Base-by-base conservation (phyloP, 1,139 yeast genomes). In the Geotrichum carabidarum region DNA sequence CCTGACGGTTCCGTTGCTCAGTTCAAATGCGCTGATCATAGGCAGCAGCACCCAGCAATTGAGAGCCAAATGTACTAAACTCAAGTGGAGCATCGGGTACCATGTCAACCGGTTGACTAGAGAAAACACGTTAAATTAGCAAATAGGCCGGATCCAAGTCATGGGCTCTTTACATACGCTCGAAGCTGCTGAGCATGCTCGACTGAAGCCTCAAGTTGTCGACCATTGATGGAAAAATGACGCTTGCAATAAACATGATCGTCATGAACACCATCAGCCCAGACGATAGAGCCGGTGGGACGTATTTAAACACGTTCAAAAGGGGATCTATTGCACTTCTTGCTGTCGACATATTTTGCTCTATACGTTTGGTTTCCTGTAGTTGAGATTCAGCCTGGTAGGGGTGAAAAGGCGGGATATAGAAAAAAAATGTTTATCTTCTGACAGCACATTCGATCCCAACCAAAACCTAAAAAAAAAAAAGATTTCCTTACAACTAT, bases 1-100 rank as follows among this genome's bases (percentile, higher is more conserved):
- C 67, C 87, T 81, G 1, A 91, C 84, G 0, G 98, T 90, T 8
- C 98, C 98, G 63, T 88, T 86, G 31, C 73, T 69, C 52, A 76
- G 74, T 72, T 91, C 98, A 69, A 84, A 90, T 53, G 62, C 59
- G 18, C 78, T 74, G 32, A 86, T 73, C 66, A 90, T 71, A 5
- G 90, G 89, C 0, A 82, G 71, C 48, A 89, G 67, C 0, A 85
- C 79, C 46, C 81, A 58, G n/a, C 80, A 61, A 66, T 89, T 89
- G 63, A 86, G 70, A 3, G 79, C 56, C 71, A 91, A 73, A 68
- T 89, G 96, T 54, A 83, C 58, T 31, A 81, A 60, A 22, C 80
- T 76, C 41, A 74, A 65, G 68, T 90, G 97, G 48, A 81, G 81
- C 63, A 89, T 70, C 1, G 91, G 86, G 67, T 87, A 91, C 60